Percentiles rank a stretch among this genome's conserved stretches.
phyloP scores from a whole-genome alignment of 331 rosid genomes.

The Pyrus hybrid region DNA sequence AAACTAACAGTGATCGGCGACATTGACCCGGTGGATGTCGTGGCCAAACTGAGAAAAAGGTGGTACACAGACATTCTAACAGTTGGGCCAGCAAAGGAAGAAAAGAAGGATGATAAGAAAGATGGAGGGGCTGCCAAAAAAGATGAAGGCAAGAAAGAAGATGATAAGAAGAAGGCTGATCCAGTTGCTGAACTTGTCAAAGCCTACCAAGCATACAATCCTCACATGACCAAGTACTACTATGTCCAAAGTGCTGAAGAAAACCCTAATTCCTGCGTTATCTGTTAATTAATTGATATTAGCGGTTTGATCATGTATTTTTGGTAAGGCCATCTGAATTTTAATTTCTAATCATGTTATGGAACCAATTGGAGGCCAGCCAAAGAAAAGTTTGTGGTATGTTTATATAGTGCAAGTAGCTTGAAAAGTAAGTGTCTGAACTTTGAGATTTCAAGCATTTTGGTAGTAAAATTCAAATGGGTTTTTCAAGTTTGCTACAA shows the following conservation, averaged over 20 bases:
- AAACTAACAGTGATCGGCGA: slow-evolving; percentile 65
- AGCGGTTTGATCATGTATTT: not conserved
- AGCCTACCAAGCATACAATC: slow-evolving; percentile 29
- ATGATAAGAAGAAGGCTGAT: slow-evolving; percentile 31
- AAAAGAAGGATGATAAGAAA: slow-evolving; percentile 47
- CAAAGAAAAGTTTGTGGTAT: not conserved
- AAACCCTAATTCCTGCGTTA: slow-evolving; percentile 57
- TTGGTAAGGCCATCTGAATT: not conserved
- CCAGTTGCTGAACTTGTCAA: slow-evolving; percentile 40
- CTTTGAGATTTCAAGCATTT: not conserved
- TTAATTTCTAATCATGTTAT: not conserved
- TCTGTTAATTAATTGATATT: slow-evolving; percentile 21
- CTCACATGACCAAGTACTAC: slow-evolving; percentile 30
- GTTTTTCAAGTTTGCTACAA: not conserved
- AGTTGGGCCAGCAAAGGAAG: slow-evolving; percentile 89
- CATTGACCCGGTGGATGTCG: slow-evolving; percentile 58
- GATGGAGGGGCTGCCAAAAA: slow-evolving; percentile 37
- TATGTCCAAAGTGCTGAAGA: slow-evolving; percentile 51
- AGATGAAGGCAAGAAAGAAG: slow-evolving; percentile 16
- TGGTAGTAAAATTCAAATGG: not conserved
- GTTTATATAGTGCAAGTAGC: not conserved
- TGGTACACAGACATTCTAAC: slow-evolving; percentile 65
- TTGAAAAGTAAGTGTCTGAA: not conserved
- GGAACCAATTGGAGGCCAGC: not conserved
- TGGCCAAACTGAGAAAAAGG: slow-evolving; percentile 48